Conservation (phyloP, 768 basidiomycete genomes). For the Lactarius psammicola region DNA sequence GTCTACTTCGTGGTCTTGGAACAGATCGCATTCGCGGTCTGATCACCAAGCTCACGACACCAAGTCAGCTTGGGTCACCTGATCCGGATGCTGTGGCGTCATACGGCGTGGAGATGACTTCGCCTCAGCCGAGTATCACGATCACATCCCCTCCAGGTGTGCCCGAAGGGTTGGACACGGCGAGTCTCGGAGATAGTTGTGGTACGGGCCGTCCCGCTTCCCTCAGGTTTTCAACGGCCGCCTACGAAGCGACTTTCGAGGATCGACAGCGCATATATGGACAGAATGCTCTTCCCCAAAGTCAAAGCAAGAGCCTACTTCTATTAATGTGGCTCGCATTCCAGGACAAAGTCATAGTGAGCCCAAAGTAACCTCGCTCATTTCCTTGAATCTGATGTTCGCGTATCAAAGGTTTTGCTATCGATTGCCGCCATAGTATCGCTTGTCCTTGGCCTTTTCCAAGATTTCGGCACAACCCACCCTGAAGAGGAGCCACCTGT, state of each 20-base stretch:
- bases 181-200: no score
- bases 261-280: conserved; percentile 52
- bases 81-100: neutral
- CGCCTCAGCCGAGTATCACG: no score
- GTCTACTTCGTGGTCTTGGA: conserved; percentile 71
- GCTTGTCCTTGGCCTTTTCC: conserved; percentile 91
- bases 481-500: conserved; percentile 68
- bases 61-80: conserved; percentile 5
- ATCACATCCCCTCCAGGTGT: no score
- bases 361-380: conserved; percentile 30
- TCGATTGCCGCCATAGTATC: conserved; percentile 83
- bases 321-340: conserved; percentile 60
- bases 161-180: no score
- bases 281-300: conserved; percentile 48
- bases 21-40: conserved; percentile 56
- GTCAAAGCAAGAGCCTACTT: conserved; percentile 48
- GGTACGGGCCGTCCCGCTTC: neutral
- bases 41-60: neutral
- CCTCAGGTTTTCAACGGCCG: neutral
- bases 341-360: conserved; percentile 61
- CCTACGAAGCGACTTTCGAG: conserved; percentile 36
- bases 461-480: conserved; percentile 77
- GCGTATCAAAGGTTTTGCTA: conserved; percentile 70
- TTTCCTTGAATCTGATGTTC: conserved; percentile 30
- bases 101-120: no score